Conservation (phyloP, 2,329 filamentous ascomycete species). For the Drechslerella stenobrocha region DNA sequence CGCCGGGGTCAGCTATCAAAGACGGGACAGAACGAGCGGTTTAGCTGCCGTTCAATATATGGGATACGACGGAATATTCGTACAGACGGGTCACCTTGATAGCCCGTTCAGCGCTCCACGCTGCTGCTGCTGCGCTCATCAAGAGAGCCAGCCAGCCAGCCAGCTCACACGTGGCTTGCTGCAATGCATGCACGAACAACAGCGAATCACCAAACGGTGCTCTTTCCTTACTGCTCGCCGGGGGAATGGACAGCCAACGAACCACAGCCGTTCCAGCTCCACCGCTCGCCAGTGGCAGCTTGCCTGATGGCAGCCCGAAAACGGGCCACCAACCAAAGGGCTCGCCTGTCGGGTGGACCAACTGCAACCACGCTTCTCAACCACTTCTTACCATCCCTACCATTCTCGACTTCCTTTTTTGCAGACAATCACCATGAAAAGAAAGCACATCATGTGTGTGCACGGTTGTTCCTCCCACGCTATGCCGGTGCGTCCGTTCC, state of each 20-base stretch:
- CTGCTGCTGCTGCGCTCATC: background rate
- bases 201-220: background rate
- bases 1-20: too few species aligned
- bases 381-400: background rate
- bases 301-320: conserved; percentile 2
- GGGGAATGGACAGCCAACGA: background rate
- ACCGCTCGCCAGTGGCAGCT: background rate
- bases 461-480: background rate
- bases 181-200: background rate
- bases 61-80: too few species aligned
- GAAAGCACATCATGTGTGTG: background rate
- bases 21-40: too few species aligned
- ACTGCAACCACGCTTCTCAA: background rate
- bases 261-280: background rate
- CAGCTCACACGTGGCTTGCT: conserved; percentile 5
- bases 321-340: background rate
- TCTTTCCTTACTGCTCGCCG: too few species aligned
- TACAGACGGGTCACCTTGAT: too few species aligned
- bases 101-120: too few species aligned
- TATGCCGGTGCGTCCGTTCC: conserved; percentile 4
- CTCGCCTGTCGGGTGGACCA: background rate
- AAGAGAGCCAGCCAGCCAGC: background rate
- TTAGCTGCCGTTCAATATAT: too few species aligned
- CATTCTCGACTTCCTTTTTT: background rate
- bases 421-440: too few species aligned